A percentile compares a stretch with the other conserved stretches of the same genome.
Conservation (phyloP, 1,284 basidiomycete species). For the Apiotrichum akiyoshidainum region DNA sequence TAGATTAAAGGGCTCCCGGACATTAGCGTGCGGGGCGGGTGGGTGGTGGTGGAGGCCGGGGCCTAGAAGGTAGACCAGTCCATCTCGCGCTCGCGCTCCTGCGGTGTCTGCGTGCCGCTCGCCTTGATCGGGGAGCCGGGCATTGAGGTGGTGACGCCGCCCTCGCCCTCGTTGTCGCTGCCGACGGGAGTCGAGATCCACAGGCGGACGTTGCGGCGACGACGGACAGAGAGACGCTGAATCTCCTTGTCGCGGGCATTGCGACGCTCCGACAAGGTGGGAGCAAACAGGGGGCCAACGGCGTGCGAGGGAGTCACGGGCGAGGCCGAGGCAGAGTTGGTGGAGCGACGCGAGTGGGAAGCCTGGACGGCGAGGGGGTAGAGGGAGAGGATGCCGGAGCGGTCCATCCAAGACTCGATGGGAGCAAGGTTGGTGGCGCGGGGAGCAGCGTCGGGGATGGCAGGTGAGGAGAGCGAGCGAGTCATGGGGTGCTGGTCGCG, state of each 20-base stretch:
- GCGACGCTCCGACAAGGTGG: slow-evolving; percentile 28
- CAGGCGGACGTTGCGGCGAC: slow-evolving; percentile 23
- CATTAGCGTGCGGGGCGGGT: not conserved
- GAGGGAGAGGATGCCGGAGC: slow-evolving; percentile 42
- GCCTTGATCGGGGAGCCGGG: not conserved
- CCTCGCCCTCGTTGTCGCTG: slow-evolving; percentile 26
- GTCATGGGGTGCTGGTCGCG: not conserved
- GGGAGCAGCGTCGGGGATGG: slow-evolving; percentile 6
- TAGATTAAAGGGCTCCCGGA: not conserved
- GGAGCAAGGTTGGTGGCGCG: slow-evolving; percentile 30
- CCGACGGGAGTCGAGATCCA: slow-evolving; percentile 15
- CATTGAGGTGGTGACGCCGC: not conserved
- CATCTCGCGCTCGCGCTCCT: slow-evolving; percentile 11
- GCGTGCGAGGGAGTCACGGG: slow-evolving; percentile 18
- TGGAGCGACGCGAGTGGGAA: slow-evolving; percentile 23
- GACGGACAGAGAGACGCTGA: slow-evolving; percentile 28
- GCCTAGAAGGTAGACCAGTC: slow-evolving; percentile 28
- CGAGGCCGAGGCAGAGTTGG: not conserved
- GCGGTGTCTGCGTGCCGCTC: slow-evolving; percentile 8
- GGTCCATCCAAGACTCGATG: slow-evolving; percentile 46
- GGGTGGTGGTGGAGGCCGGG: too few relatives aligned
- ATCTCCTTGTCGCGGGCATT: slow-evolving; percentile 31
- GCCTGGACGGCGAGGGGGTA: slow-evolving; percentile 44
- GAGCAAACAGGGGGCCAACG: slow-evolving; percentile 40
- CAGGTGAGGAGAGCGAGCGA: slow-evolving; percentile 6